Conservation (phyloP, 108 stramenopile species). For the Nannochloropsis oceanica region DNA sequence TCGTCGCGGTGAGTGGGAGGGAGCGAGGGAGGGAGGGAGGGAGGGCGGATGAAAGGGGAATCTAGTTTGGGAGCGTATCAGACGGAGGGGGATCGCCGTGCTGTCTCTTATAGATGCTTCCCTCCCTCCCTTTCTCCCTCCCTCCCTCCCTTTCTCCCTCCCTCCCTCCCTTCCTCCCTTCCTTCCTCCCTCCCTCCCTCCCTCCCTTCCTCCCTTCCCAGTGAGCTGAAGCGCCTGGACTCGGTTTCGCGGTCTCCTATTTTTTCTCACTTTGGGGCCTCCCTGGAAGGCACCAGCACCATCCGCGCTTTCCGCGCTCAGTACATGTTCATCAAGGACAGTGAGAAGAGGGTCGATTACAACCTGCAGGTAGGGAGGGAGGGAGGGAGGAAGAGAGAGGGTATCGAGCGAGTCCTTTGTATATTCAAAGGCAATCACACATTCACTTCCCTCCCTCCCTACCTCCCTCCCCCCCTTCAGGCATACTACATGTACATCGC, state of each 20-base stretch:
- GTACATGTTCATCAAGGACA: slow-evolving; percentile 27
- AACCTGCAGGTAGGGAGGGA: not conserved
- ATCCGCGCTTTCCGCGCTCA: slow-evolving; percentile 70
- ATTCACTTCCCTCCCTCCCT: not conserved
- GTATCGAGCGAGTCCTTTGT: no score
- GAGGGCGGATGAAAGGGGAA: not conserved
- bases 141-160: no score
- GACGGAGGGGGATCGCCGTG: no score
- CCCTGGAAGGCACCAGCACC: slow-evolving; percentile 68
- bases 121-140: no score
- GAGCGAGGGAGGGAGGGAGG: not conserved
- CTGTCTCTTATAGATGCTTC: no score
- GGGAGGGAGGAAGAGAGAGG: slow-evolving; percentile 33
- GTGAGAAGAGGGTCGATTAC: not conserved
- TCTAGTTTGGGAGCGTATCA: not conserved
- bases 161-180: no score
- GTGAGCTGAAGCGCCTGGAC: slow-evolving; percentile 77
- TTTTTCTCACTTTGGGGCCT: slow-evolving; percentile 69
- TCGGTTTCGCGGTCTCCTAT: slow-evolving; percentile 62
- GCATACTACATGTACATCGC: slow-evolving; percentile 63
- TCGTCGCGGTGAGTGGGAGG: not conserved
- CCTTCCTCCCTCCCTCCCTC: slow-evolving; percentile 61
- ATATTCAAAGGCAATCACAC: no score
- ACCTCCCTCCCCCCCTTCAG: not conserved
- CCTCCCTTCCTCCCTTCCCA: slow-evolving; percentile 61